phyloP scores from a whole-genome alignment of 148 eudicot genomes.

The Rheum nobile region DNA sequence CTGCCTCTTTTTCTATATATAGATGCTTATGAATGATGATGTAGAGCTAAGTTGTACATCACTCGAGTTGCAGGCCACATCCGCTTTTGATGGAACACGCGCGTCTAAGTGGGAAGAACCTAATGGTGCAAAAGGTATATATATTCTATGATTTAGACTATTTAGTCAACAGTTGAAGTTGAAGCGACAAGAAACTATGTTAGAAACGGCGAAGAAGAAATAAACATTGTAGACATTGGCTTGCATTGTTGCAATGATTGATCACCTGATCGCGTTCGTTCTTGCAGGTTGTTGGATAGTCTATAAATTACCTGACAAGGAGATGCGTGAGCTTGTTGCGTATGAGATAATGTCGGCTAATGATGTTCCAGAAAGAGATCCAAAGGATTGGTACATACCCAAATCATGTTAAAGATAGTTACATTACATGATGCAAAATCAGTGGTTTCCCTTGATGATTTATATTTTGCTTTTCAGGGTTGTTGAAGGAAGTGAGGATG shows the following conservation, averaged over 20 bases:
- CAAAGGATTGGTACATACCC: constrained; percentile 69
- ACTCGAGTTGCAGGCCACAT: constrained; percentile 47
- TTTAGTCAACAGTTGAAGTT: background rate
- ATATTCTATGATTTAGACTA: too few relatives aligned
- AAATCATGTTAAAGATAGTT: background rate
- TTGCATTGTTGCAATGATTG: background rate
- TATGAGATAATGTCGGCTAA: constrained; percentile 97
- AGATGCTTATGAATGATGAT: background rate
- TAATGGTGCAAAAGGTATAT: constrained; percentile 83
- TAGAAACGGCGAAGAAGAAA: too few relatives aligned
- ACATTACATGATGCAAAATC: background rate
- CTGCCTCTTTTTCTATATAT: background rate
- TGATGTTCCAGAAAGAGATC: constrained; percentile 96
- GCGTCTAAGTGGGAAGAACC: constrained; percentile 97
- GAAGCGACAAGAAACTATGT: background rate
- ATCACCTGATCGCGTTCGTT: constrained; percentile 9
- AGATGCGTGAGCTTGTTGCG: constrained; percentile 43
- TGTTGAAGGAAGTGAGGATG: constrained; percentile 84
- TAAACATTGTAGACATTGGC: too few relatives aligned
- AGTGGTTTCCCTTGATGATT: background rate
- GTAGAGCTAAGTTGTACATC: background rate
- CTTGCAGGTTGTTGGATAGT: constrained; percentile 73
- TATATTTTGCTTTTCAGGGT: constrained; percentile 35
- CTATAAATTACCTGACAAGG: constrained; percentile 40
- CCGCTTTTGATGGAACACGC: constrained; percentile 89